phyloP scores from a whole-genome alignment of 306 rosid species.

The Rubus idaeus region DNA sequence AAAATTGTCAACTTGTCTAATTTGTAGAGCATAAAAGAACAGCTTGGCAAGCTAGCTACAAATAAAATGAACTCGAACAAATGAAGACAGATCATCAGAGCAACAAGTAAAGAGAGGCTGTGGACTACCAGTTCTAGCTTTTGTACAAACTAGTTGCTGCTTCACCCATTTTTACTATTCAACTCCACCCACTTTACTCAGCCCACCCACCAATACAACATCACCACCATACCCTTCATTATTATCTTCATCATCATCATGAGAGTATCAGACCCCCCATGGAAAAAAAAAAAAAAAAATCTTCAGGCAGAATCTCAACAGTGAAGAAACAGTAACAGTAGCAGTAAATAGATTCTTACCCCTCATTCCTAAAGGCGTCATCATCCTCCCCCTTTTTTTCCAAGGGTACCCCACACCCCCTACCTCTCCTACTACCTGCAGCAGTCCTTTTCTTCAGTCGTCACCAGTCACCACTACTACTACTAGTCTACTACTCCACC shows the following conservation, averaged over 20 bases:
- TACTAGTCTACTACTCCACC: not conserved
- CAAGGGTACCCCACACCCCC: conserved; percentile 13
- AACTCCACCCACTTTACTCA: conserved; percentile 9
- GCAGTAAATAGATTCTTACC: not conserved
- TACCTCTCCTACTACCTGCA: conserved; percentile 26
- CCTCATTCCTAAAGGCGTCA: conserved; percentile 28
- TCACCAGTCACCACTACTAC: conserved; percentile 23
- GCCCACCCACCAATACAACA: conserved; percentile 32
- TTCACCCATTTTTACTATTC: not conserved
- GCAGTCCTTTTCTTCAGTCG: conserved; percentile 30
- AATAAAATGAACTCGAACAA: not conserved
- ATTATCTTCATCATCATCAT: conserved; percentile 40
- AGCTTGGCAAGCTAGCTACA: not conserved
- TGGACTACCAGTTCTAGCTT: not conserved
- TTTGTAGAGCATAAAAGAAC: not conserved
- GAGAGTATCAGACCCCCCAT: not conserved
- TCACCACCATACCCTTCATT: conserved; percentile 30
- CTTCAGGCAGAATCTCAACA: conserved; percentile 71
- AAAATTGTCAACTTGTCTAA: not conserved
- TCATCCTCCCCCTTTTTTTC: not conserved
- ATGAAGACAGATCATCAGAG: not conserved
- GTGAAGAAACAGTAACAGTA: conserved; percentile 22
- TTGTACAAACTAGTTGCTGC: not conserved
- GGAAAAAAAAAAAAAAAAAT: conserved; percentile 41
- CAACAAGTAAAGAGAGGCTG: conserved; percentile 2